These are phyloP conservation scores for Gyromitra esculenta DNA, from an alignment of 2,329 filamentous ascomycete species.

Conservation along the genomic window DNA sequence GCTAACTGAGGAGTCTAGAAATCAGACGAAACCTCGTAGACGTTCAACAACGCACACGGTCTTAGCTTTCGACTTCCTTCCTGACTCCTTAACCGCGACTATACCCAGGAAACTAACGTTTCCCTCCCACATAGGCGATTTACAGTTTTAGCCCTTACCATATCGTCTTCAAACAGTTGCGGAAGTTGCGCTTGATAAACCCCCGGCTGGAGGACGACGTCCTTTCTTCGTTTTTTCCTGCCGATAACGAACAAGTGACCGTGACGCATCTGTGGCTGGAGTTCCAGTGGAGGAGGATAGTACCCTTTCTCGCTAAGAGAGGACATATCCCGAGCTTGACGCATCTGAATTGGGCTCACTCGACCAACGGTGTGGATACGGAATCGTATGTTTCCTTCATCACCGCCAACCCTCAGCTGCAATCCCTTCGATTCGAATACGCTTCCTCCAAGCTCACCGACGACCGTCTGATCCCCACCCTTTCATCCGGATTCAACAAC, in stretches of 20 bases:
- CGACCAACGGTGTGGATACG: not conserved
- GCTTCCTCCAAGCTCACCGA: not conserved
- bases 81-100: no score
- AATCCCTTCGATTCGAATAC: not conserved
- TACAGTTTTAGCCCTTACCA: constrained; percentile 7
- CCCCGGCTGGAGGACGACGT: constrained; percentile 24
- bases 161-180: constrained; percentile 5
- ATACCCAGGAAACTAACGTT: no score
- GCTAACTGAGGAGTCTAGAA: no score
- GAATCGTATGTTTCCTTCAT: constrained; percentile 25
- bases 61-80: no score
- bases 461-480: not conserved
- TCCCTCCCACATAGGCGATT: no score
- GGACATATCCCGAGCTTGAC: constrained; percentile 17
- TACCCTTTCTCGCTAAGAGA: not conserved
- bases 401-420: constrained; percentile 19
- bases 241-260: no score
- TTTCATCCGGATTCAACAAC: not conserved
- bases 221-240: not conserved
- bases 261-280: constrained; percentile 6
- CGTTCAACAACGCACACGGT: no score
- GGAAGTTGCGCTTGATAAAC: constrained; percentile 3
- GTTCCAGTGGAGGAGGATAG: not conserved
- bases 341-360: constrained; percentile 2
- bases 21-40: no score